These are phyloP conservation scores for Aspergillus candidus DNA, from an alignment of 2,329 filamentous ascomycete genomes.

Conservation along the genomic window DNA sequence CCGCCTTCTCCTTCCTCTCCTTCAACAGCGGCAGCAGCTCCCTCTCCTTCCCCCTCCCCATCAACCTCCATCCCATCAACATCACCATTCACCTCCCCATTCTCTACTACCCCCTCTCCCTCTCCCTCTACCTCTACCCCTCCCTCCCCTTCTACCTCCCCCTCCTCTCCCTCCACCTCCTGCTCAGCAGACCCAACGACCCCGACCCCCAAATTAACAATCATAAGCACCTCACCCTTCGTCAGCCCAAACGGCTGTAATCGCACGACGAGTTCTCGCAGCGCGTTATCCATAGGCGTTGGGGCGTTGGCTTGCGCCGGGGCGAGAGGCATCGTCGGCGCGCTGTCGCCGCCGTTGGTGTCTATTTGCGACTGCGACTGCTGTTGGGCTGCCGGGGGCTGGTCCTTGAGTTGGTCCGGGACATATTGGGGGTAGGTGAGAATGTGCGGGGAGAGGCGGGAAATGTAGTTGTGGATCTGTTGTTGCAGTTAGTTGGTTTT, in stretches of 20 bases:
- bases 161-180: constrained; percentile 14
- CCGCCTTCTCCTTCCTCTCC: constrained; percentile 12
- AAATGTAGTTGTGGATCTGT: constrained; percentile 39
- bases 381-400: constrained; percentile 7
- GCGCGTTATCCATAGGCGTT: constrained; percentile 34
- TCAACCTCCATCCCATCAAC: constrained; percentile 6
- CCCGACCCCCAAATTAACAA: constrained; percentile 42
- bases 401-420: constrained; percentile 16
- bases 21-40: constrained; percentile 12
- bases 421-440: constrained; percentile 33
- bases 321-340: constrained; percentile 7
- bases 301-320: constrained; percentile 3
- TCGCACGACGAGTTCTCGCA: constrained; percentile 31
- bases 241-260: constrained; percentile 39
- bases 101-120: constrained; percentile 13
- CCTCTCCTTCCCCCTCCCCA: constrained; percentile 16
- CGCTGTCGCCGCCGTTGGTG: neutral
- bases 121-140: constrained; percentile 3
- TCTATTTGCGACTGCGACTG: constrained; percentile 3
- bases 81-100: constrained; percentile 6
- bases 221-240: constrained; percentile 43
- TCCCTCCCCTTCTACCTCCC: constrained; percentile 1
- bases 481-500: neutral
- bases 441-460: constrained; percentile 36
- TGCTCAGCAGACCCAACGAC: constrained; percentile 10